Evolutionary conservation across 2,329 filamentous ascomycete species (phyloP), one percentile per base, ranked within the genome.

Genomic region (Neonectria ditissima): DNA sequence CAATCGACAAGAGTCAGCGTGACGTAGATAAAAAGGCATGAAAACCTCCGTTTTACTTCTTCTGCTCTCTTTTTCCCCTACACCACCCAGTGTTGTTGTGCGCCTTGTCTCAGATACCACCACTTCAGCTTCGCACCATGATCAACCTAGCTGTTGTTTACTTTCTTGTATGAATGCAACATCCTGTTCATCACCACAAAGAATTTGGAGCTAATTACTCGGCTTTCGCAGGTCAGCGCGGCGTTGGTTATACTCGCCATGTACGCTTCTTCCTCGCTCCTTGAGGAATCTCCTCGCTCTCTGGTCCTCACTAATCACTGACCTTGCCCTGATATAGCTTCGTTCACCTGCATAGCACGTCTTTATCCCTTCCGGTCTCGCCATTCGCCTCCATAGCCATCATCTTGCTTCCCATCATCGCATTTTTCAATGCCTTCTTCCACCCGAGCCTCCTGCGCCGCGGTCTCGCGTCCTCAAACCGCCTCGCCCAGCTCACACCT

Each of bases 351-450:
- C 76, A 78, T 65, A 74, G 72, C 60, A 63, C 74, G 16, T 73
- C 72, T 53, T 78, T 83, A 43, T 81, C 80, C 24, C 79, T 84
- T 7, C 80, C 80, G 28, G 68, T 82, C 55, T 73, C 79, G 2
- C 70, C 77, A 0, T 60, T 48, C 48, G 55, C 80, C 9, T 80
- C 81, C 26, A 68, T 82, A 56, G 61, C 80, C 14, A 74, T 78
- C 18, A 75, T 79, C 51, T 63, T 83, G 47, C 78, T 83, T 3
- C 82, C 82, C 41, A 66, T 83, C n/a, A 18, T 77, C 59, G 76
- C 77, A 34, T 75, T 77, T 34, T 53, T 78, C 53, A 81, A 81
- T 43, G 75, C 79, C 43, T 68, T 77, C 58, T 72, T 76, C 56
- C 75, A 80, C 24, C 77, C 78, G 4, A 74, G 66, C 48, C 70